A percentile compares a stretch with the other conserved stretches of the same genome.
phyloP scores from a whole-genome alignment of 2,329 filamentous ascomycete genomes.

The Hypomyces rosellus region DNA sequence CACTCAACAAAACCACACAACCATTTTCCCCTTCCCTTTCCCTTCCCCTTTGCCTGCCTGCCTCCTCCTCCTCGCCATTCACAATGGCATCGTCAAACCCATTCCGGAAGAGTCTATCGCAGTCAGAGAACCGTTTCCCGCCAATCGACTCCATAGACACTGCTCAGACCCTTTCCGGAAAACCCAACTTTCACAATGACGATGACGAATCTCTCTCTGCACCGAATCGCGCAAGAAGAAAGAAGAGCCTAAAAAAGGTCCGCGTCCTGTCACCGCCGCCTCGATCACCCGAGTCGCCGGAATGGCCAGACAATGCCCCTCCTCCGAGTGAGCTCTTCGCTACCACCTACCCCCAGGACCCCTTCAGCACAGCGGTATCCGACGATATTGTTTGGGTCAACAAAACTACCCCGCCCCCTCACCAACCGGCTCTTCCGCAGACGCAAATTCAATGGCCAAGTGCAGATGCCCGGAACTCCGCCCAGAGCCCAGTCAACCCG shows the following conservation, averaged over 20 bases:
- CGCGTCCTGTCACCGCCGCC: slow-evolving; percentile 60
- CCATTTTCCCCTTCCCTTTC: too few species aligned
- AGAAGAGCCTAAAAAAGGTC: slow-evolving; percentile 60
- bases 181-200: slow-evolving; percentile 5
- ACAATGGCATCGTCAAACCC: slow-evolving; percentile 19
- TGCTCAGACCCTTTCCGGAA: slow-evolving; percentile 10
- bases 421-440: slow-evolving; percentile 11
- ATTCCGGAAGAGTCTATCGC: slow-evolving; percentile 17
- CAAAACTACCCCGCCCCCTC: slow-evolving; percentile 20
- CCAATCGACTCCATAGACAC: slow-evolving; percentile 13
- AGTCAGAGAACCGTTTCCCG: slow-evolving; percentile 7
- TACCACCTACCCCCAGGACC: slow-evolving; percentile 21
- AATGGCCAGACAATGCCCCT: slow-evolving; percentile 26
- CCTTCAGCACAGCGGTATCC: slow-evolving; percentile 25
- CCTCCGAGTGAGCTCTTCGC: slow-evolving; percentile 22
- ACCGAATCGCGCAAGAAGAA: slow-evolving; percentile 24
- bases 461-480: slow-evolving; percentile 4
- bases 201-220: slow-evolving; percentile 5
- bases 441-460: slow-evolving; percentile 1
- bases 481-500: slow-evolving; percentile 30
- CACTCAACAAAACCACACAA: neutral
- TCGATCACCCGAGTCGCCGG: slow-evolving; percentile 47
- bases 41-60: too few species aligned
- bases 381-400: slow-evolving; percentile 24
- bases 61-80: neutral